Base-by-base conservation (phyloP, 805 yeast species). In the Lachancea meyersii region DNA sequence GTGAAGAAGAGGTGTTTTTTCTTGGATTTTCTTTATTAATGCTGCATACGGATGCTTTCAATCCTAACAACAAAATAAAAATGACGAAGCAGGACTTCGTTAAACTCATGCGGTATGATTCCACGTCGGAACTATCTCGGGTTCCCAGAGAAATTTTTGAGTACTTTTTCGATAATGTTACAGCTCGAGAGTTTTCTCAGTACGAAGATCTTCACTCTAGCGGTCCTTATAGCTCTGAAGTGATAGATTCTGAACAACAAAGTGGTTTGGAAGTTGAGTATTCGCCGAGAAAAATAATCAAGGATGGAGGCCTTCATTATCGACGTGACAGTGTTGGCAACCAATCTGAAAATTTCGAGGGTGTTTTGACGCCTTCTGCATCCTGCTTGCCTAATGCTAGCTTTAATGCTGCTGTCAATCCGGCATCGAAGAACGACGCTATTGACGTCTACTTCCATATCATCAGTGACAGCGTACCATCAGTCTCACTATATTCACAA, bases 21-120 rank as follows among this genome's bases (percentile, higher is more conserved):
- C 55, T 82, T 10, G 70, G 79, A 1, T 84, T 79, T 53, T 79
- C 87, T 2, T 58, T 84, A 32, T 68, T 84, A 35, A 79, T 84
- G 71, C 63, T 84, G 24, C 91, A 84, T 55, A 84, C 93, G 0
- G 93, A 83, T 55, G 73, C 68, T 45, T 84, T 80, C 64, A 84
- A 83, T 61, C 71, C 72, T 16, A 79, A 74, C 56, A 82, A 82
- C 61, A 78, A 75, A 52, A 71, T 66, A 43, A 84, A 84, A 57
- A 82, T 84, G 85, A 62, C 78, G 8, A 79, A 73, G 52, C 59
- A 67, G 3, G 88, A 82, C 48, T 84, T 78, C 53, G 68, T 80
- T 13, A 69, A 70, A 33, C 76, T 75, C 37, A 60, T 71, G 3
- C 60, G 62, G 31, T 58, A 58, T 28, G 69, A 66, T 47, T 44